These are phyloP conservation scores for Zea luxurians DNA, from an alignment of 176 grass and related monocot genomes.

Conservation along the genomic window DNA sequence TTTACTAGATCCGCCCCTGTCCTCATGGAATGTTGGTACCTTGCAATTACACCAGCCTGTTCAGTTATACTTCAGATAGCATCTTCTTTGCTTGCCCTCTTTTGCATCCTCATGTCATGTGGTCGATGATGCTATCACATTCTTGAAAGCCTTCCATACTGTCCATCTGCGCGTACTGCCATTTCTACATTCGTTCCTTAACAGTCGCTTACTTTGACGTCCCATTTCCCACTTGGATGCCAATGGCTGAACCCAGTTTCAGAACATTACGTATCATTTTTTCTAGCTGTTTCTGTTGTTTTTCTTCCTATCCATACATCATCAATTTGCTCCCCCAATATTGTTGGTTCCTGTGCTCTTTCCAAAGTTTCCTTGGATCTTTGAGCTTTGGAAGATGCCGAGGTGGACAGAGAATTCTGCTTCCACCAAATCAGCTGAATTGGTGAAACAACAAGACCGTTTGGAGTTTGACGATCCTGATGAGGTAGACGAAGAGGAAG, in stretches of 20 bases:
- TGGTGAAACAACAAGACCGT: conserved; percentile 22
- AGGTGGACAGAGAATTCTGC: conserved; percentile 49
- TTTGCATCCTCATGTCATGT: conserved; percentile 18
- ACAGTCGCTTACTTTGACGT: conserved; percentile 20
- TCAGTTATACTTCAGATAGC: conserved; percentile 42
- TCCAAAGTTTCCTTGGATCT: conserved; percentile 68
- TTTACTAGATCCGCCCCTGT: no score
- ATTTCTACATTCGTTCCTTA: conserved; percentile 21
- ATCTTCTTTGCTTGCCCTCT: conserved; percentile 31
- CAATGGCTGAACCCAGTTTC: conserved; percentile 47
- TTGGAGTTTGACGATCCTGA: conserved; percentile 56
- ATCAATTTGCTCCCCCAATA: conserved; percentile 53
- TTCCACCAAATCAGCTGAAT: conserved; percentile 39
- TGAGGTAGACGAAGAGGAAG: conserved; percentile 66
- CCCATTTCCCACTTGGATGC: conserved; percentile 28
- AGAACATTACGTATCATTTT: conserved; percentile 42
- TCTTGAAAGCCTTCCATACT: conserved; percentile 26
- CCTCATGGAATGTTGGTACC: conserved; percentile 39
- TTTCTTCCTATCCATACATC: conserved; percentile 55
- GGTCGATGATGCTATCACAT: conserved; percentile 1
- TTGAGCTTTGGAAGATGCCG: conserved; percentile 66
- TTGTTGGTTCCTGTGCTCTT: conserved; percentile 55
- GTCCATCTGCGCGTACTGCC: conserved; percentile 13
- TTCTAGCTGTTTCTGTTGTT: conserved; percentile 58
- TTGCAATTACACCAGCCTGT: conserved; percentile 31